Evolutionary conservation across 306 rosid genomes (phyloP), one percentile per base, ranked within the genome.

Genomic region (Mucuna pruriens): DNA sequence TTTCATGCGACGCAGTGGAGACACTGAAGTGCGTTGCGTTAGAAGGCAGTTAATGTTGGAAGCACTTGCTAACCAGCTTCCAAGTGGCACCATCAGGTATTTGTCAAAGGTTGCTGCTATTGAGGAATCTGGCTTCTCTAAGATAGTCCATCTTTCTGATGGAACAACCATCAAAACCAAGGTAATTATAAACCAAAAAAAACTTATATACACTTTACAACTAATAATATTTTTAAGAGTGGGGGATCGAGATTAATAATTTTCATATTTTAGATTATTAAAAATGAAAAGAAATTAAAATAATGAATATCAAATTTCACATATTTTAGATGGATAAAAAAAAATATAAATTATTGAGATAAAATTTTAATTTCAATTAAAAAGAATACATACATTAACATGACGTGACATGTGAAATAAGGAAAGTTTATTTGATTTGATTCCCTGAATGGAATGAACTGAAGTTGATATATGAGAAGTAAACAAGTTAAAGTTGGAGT

Each of bases 91-190:
- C 75, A 87, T 91, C 10, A 90, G 90, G 73, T 90, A 8, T 86
- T 82, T 84, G 25, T 91, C 97, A 71, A 91, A 91, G 82, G 83
- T 90, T 20, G 88, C 84, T 73, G 82, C 88, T 25, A 85, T 93
- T 25, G 88, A 91, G 58, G 86, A 91, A 77, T 84, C 86, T 23
- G 89, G 88, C 46, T 82, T 80, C 76, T 71, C n/a, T 61, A 91
- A 90, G 87, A 87, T 87, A 36, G 42, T 91, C 10, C 94, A 85
- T 90, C 97, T 93, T 66, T 83, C 88, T 36, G 94, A 91, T 74
- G 93, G 90, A 75, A 81, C 86, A 8, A 29, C 83, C 71, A 81
- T 91, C 65, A 88, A 82, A 80, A 82, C 93, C 39, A 91, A 87
- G 90, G 93, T 88, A 84, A 60, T 61, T 31, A 13, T 1, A 66